Base-by-base conservation (phyloP, 75 land plant species). In the Cupressus sempervirens region DNA sequence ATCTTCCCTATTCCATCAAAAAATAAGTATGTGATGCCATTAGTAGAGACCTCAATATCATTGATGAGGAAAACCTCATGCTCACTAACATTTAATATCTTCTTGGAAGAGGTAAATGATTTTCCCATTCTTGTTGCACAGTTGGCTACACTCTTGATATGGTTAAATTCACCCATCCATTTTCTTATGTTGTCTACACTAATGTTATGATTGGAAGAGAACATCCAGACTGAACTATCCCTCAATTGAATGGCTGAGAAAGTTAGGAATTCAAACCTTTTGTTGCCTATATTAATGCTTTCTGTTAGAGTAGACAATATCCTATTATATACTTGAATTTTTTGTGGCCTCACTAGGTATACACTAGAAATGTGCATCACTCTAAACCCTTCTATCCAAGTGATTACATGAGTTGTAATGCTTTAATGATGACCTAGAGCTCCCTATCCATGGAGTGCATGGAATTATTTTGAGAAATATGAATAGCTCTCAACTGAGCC, bases 81-180 rank as follows among this genome's bases (percentile, higher is more conserved):
- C 15, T 48, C 67, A 20, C 43, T 85, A n/a, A 95, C 98, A 65
- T 85, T 84, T 36, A 92, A n/a, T 3, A 92, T 87, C 68, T 83
- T 88, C 80, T 36, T 84, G 9, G 99, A 97, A 13, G 96, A 90
- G 67, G 96, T 94, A 79, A 95, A 97, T 67, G 93, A 82, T 80
- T 97, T 98, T 40, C 99, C 99, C 96, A 97, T 97, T 53, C 99
- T 88, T 46, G 96, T 95, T 70, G 99, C 97, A 94, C 94, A 95
- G 77, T 92, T 94, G 1, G 99, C 93, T 8, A 97, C 89, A 76
- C 92, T 92, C 29, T 90, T 90, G 56, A 97, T 93, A 46, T 86
- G 84, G 9, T 82, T 84, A 80, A 97, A 97, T 40, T 94, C 80
- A 30, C 99, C 99, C 99, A 97, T 97, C 97, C 96, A 95, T 13